Conservation (phyloP, 2,329 filamentous ascomycete species). For the Volutella citrinella region DNA sequence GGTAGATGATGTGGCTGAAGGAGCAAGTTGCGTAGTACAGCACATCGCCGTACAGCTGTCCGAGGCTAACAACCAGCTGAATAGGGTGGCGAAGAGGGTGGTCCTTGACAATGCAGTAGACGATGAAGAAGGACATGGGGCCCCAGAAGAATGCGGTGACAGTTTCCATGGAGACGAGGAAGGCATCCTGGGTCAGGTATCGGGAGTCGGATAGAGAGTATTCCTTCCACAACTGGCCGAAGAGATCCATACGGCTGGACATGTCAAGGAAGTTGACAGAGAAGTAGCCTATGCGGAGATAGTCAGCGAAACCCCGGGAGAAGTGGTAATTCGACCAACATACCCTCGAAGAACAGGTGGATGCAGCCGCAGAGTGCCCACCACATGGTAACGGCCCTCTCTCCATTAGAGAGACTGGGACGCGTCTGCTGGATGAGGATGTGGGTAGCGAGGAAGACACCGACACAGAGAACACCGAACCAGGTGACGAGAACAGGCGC, state of each 20-base stretch:
- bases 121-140: conserved; percentile 47
- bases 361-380: conserved; percentile 66
- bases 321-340: neutral
- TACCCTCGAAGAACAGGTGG: conserved; percentile 42
- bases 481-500: conserved; percentile 56
- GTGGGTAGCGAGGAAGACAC: conserved; percentile 57
- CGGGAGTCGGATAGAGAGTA: conserved; percentile 56
- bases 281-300: conserved; percentile 42
- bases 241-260: conserved; percentile 37
- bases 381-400: conserved; percentile 66
- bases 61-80: conserved; percentile 44
- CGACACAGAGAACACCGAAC: conserved; percentile 55
- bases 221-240: conserved; percentile 57
- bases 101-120: conserved; percentile 40
- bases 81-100: conserved; percentile 47
- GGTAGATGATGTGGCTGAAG: conserved; percentile 38
- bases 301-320: conserved; percentile 1
- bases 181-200: conserved; percentile 51
- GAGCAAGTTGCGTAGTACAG: conserved; percentile 50
- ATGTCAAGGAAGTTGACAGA: conserved; percentile 41
- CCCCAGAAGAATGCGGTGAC: conserved; percentile 53
- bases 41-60: conserved; percentile 50
- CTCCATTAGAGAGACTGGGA: conserved; percentile 49
- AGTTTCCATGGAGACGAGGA: conserved; percentile 55
- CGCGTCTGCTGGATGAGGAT: conserved; percentile 49